These are phyloP conservation scores for Vitis labrusca DNA, from an alignment of 164 flowering plant genomes.

Conservation along the genomic window DNA sequence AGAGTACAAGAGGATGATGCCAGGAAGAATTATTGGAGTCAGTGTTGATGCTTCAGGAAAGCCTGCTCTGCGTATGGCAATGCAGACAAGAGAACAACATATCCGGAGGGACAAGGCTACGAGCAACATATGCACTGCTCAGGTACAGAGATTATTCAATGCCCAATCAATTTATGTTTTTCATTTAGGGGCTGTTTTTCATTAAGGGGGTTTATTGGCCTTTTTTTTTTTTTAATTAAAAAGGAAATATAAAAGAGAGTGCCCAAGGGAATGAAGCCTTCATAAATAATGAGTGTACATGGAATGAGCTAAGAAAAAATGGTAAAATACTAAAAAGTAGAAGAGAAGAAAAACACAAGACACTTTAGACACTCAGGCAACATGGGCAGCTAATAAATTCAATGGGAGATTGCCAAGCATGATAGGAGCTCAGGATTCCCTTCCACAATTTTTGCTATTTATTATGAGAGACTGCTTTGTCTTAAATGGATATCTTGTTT, in stretches of 20 bases:
- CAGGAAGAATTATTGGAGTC: slow-evolving; percentile 94
- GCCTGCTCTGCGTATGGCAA: slow-evolving; percentile 94
- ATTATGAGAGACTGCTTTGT: background rate
- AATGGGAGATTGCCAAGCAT: no score
- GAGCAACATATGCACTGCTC: slow-evolving; percentile 99
- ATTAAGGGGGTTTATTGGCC: background rate
- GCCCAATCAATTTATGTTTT: background rate
- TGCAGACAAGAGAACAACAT: slow-evolving; percentile 99
- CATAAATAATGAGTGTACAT: no score
- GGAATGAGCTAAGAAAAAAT: no score
- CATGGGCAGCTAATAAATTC: no score
- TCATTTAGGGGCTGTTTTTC: background rate
- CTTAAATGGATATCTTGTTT: slow-evolving; percentile 6
- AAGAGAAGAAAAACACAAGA: no score
- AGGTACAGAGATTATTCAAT: slow-evolving; percentile 37
- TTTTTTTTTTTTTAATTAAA: background rate
- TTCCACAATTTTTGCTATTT: background rate
- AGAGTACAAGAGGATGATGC: slow-evolving; percentile 99
- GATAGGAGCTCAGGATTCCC: no score
- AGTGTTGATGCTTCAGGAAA: slow-evolving; percentile 95
- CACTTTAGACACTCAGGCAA: no score
- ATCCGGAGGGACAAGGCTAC: slow-evolving; percentile 98
- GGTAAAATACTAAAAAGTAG: no score
- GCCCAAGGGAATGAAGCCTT: no score
- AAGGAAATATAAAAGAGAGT: no score